A percentile compares a stretch with the other conserved stretches of the same genome.
These are phyloP conservation scores for Musa schizocarpa DNA, from an alignment of 176 grass and related monocot species.

Conservation along the genomic window DNA sequence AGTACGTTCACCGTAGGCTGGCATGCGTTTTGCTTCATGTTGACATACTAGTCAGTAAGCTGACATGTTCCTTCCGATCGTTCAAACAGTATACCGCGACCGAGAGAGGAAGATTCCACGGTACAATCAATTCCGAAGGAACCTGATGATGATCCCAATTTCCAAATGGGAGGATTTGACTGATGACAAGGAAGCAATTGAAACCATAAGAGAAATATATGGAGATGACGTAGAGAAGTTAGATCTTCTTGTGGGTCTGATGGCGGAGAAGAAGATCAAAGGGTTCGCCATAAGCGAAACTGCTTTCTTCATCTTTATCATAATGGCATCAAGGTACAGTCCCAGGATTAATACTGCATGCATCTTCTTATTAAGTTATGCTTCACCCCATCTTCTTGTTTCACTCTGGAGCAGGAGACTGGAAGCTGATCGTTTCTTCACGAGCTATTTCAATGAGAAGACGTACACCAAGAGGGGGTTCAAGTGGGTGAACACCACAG, in stretches of 20 bases:
- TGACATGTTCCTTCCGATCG: too few species aligned
- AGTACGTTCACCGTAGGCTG: constrained; percentile 10
- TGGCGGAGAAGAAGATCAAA: constrained; percentile 64
- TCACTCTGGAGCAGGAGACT: constrained; percentile 33
- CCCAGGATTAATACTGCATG: background rate
- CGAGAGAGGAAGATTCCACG: constrained; percentile 44
- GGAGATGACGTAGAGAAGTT: constrained; percentile 56
- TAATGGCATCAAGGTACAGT: constrained; percentile 51
- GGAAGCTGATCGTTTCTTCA: constrained; percentile 55
- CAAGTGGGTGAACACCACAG: constrained; percentile 45
- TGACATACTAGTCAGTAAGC: too few species aligned
- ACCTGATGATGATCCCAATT: constrained; percentile 39
- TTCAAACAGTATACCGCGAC: constrained; percentile 37
- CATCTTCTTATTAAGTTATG: background rate
- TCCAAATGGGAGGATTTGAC: constrained; percentile 47
- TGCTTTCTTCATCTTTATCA: constrained; percentile 45
- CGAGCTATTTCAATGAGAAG: constrained; percentile 51
- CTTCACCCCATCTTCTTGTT: constrained; percentile 15
- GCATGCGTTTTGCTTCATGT: too few species aligned
- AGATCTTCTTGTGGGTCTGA: constrained; percentile 53
- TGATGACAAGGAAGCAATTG: constrained; percentile 38
- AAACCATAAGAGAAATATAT: constrained; percentile 33
- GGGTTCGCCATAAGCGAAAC: constrained; percentile 66
- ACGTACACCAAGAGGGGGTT: constrained; percentile 50
- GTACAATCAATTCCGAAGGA: constrained; percentile 48